Evolutionary conservation across 1,284 basidiomycete species (phyloP), one percentile per base, ranked within the genome.

Genomic region (Entoloma clypeatum): DNA sequence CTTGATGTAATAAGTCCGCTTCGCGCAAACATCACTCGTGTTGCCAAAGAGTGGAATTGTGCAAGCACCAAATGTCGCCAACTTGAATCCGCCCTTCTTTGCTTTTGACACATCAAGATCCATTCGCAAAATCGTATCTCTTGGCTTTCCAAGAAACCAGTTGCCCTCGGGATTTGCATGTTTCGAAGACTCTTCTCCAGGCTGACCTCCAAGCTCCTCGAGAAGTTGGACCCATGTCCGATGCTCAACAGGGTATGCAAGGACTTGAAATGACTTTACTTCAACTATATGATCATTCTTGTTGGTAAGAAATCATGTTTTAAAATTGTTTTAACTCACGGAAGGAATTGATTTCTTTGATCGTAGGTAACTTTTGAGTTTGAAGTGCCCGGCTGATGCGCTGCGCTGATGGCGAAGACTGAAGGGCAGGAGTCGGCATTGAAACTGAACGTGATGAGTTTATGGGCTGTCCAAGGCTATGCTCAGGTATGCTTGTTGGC

Each of bases 31-130:
- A 5, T 33, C 36, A 0, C 38, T 25, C 4, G 11, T 16, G 5
- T 2, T 3, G 16, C 28, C 11, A 14, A 45, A 45, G 17, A 51
- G 13, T 26, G 34, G 26, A 8, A 26, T 30, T n/a, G 24, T 44
- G 5, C 37, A 36, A 19, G 37, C 43, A 8, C 50, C 45, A 39
- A 51, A 46, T 4, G 40, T 36, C 7, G 47, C 38, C 19, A 51
- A 19, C 27, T 51, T 51, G 39, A 51, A 51, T 23, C 50, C 44
- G 6, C 47, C 44, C 30, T 35, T 51, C 23, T 42, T 28, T 29
- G 33, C 23, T 19, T 36, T 45, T 34, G 38, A 35, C 3, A 36
- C 16, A 6, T 27, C 32, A 7, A 49, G 25, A 17, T 51, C 47
- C 16, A 49, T 21, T n/a, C 41, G 39, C 11, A 51, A 17, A 4